These are phyloP conservation scores for Verticillium tricorpus DNA, from an alignment of 2,329 filamentous ascomycete genomes.

Conservation along the genomic window DNA sequence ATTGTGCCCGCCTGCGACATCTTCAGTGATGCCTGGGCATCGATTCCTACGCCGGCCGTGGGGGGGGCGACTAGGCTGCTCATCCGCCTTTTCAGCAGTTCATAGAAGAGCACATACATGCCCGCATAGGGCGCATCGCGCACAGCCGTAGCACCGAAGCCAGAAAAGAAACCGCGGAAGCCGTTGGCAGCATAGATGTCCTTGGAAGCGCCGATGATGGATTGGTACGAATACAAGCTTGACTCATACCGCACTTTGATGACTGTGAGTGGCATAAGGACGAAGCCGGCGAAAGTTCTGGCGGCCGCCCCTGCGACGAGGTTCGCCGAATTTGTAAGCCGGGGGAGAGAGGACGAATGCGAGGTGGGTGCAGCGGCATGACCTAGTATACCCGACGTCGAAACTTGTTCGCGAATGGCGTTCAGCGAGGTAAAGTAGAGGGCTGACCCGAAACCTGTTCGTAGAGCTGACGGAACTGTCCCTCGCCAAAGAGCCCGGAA, in stretches of 20 bases:
- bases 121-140: constrained; percentile 96
- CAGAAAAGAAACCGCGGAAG: constrained; percentile 80
- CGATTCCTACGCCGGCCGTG: constrained; percentile 7
- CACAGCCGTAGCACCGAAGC: constrained; percentile 89
- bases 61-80: constrained; percentile 16
- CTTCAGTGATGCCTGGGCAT: not conserved
- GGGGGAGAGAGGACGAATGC: constrained; percentile 70
- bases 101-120: constrained; percentile 91
- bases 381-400: constrained; percentile 18
- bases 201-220: constrained; percentile 63
- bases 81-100: constrained; percentile 69
- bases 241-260: constrained; percentile 97
- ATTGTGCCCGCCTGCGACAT: constrained; percentile 16
- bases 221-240: constrained; percentile 77
- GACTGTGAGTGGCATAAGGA: constrained; percentile 93
- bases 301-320: constrained; percentile 79
- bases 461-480: constrained; percentile 84
- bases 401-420: constrained; percentile 65
- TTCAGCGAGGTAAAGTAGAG: constrained; percentile 93
- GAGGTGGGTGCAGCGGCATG: constrained; percentile 9
- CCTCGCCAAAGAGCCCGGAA: constrained; percentile 84
- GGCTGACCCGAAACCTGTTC: constrained; percentile 88
- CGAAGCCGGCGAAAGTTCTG: constrained; percentile 78
- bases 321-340: constrained; percentile 79
- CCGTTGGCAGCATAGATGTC: constrained; percentile 75